A percentile compares a stretch with the other conserved stretches of the same genome.
These are phyloP conservation scores for Zasmidium cellare DNA, from an alignment of 2,329 filamentous ascomycete genomes.

Conservation along the genomic window DNA sequence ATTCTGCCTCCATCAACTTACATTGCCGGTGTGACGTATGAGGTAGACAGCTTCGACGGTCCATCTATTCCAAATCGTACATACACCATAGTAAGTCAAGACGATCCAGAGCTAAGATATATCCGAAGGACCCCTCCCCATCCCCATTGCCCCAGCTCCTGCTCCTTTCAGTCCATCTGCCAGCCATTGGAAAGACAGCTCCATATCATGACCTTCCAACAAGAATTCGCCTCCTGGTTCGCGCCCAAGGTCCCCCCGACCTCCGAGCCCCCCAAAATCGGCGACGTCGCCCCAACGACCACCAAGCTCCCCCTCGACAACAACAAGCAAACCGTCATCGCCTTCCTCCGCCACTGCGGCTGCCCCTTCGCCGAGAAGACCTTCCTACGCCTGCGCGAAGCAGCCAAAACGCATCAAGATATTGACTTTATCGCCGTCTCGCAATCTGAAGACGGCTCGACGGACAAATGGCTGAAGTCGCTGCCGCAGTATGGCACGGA, in stretches of 20 bases:
- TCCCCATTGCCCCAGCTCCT: too few relatives aligned
- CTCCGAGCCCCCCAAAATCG: slow-evolving; percentile 47
- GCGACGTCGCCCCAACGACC: slow-evolving; percentile 57
- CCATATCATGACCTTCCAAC: slow-evolving; percentile 20
- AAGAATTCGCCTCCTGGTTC: slow-evolving; percentile 46
- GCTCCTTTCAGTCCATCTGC: background rate
- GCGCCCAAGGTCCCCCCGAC: slow-evolving; percentile 31
- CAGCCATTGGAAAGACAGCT: background rate
- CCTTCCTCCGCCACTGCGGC: slow-evolving; percentile 72
- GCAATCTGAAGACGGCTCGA: slow-evolving; percentile 56
- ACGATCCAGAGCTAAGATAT: background rate
- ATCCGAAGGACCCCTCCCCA: too few relatives aligned
- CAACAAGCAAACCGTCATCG: slow-evolving; percentile 59
- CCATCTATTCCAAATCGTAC: background rate
- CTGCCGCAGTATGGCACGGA: slow-evolving; percentile 48
- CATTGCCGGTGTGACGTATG: too few relatives aligned
- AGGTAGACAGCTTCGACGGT: too few relatives aligned
- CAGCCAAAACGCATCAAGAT: slow-evolving; percentile 52
- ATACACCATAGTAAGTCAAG: background rate
- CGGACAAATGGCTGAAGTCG: slow-evolving; percentile 57
- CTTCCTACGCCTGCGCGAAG: slow-evolving; percentile 52
- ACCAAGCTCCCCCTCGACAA: slow-evolving; percentile 54
- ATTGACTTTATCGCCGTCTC: slow-evolving; percentile 64
- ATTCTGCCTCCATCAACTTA: too few relatives aligned
- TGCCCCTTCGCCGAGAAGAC: slow-evolving; percentile 63